Evolutionary conservation across 768 basidiomycete species (phyloP), one percentile per base, ranked within the genome.

Genomic region (Mycena olivaceomarginata): DNA sequence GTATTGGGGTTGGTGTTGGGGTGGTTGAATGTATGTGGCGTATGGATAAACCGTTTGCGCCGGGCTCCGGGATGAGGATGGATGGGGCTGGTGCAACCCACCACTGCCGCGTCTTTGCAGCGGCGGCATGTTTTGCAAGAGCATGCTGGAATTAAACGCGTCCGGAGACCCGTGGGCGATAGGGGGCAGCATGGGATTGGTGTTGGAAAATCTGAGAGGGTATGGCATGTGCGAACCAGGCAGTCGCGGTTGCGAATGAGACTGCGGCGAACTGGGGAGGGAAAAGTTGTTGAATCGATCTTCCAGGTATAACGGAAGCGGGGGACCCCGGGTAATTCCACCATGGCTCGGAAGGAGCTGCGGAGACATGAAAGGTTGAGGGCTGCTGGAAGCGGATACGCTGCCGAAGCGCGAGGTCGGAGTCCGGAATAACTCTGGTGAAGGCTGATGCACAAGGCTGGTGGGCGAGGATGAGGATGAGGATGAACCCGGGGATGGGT

Each of bases 351-450:
- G 69, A 22, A 62, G 51, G 9, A 75, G 68, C 25, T 31, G 69
- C 5, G 56, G 65, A 41, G 69, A 51, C 64, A 70, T 66, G 43
- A 53, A 11, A 6, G 45, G n/a, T n/a, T 59, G 74, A 25, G 75
- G 75, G 12, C 68, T 75, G 51, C 62, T 65, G 10, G 15, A 46
- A 15, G 69, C 68, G 5, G 69, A 60, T 20, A 51, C 60, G 62
- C 67, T 75, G 69, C 63, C 62, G 45, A 60, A 71, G 3, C 63
- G 75, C 59, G 68, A 57, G 62, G n/a, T n/a, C n/a, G n/a, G n/a
- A n/a, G n/a, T n/a, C n/a, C n/a, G n/a, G n/a, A n/a, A n/a, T n/a
- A n/a, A n/a, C n/a, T n/a, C n/a, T n/a, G n/a, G n/a, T n/a, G n/a
- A n/a, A n/a, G n/a, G n/a, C n/a, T n/a, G n/a, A n/a, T n/a, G n/a